phyloP scores from a whole-genome alignment of 225 moss, liverwort and hornwort species.

The Neckera pumila region DNA sequence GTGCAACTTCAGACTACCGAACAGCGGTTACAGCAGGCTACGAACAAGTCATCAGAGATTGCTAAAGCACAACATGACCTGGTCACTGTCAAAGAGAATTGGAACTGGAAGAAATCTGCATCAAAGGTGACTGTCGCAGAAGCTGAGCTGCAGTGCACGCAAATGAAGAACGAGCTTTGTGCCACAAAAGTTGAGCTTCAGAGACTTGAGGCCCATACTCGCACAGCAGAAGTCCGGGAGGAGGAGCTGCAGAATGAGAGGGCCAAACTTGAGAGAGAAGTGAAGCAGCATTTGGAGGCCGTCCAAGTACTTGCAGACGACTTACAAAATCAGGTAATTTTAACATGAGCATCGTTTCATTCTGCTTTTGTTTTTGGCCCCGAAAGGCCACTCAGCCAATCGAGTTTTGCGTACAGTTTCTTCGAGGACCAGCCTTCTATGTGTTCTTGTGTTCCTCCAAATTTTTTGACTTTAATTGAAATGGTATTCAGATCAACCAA shows the following conservation, averaged over 20 bases:
- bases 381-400: not conserved
- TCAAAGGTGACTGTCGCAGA: not conserved
- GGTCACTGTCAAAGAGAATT: slow-evolving; percentile 10
- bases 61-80: slow-evolving; percentile 4
- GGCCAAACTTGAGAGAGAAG: slow-evolving; percentile 26
- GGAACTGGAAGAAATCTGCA: slow-evolving; percentile 4
- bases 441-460: not conserved
- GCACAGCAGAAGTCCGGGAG: slow-evolving; percentile 12
- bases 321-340: slow-evolving; percentile 31
- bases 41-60: slow-evolving; percentile 10
- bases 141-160: slow-evolving; percentile 12
- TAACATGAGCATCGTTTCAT: not conserved
- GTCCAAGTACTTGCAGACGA: slow-evolving; percentile 30
- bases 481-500: not conserved
- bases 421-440: not conserved
- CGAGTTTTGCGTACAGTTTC: not conserved
- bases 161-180: slow-evolving; percentile 6
- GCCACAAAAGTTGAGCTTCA: slow-evolving; percentile 13
- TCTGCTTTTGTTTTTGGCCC: not conserved
- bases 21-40: slow-evolving; percentile 15
- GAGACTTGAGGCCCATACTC: slow-evolving; percentile 7
- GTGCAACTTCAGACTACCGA: slow-evolving; percentile 11
- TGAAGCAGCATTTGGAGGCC: slow-evolving; percentile 35
- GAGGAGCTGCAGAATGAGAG: slow-evolving; percentile 27
- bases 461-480: not conserved